phyloP scores from a whole-genome alignment of 2,329 filamentous ascomycete genomes.

The Knufia petricola region DNA sequence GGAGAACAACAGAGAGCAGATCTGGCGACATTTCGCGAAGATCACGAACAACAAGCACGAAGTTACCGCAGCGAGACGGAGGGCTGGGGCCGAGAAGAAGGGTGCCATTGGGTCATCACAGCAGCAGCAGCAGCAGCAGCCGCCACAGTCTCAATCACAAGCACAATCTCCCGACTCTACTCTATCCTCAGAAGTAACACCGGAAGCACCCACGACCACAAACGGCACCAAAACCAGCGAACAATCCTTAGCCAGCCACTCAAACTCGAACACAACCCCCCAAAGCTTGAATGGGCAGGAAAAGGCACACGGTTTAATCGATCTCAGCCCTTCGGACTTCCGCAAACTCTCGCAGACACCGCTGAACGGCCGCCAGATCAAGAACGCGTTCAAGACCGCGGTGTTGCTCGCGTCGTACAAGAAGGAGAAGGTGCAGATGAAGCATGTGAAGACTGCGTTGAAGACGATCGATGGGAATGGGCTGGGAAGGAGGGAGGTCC shows the following conservation, averaged over 20 bases:
- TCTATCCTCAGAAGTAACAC: too few species aligned
- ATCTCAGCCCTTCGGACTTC: conserved; percentile 3
- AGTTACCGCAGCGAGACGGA: conserved; percentile 8
- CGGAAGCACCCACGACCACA: neutral
- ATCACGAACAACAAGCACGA: conserved; percentile 8
- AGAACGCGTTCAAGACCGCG: conserved; percentile 30
- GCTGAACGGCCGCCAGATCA: conserved; percentile 32
- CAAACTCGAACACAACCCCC: too few species aligned
- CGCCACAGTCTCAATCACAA: neutral
- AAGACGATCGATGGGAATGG: conserved; percentile 9
- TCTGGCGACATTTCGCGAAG: conserved; percentile 9
- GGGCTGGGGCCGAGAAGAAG: neutral
- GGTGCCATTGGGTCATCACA: too few species aligned
- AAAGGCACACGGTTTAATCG: too few species aligned
- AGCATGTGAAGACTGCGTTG: conserved; percentile 10
- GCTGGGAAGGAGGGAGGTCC: conserved; percentile 7
- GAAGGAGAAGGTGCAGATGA: conserved; percentile 10
- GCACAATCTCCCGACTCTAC: too few species aligned
- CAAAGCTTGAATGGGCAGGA: too few species aligned
- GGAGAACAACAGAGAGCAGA: conserved; percentile 9
- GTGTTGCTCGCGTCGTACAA: conserved; percentile 25
- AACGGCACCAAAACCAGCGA: conserved; percentile 6
- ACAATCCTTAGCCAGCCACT: neutral
- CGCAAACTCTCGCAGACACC: conserved; percentile 13
- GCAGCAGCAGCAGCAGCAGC: neutral